These are phyloP conservation scores for Juglanconis oblonga DNA, from an alignment of 2,329 filamentous ascomycete genomes.

Conservation along the genomic window DNA sequence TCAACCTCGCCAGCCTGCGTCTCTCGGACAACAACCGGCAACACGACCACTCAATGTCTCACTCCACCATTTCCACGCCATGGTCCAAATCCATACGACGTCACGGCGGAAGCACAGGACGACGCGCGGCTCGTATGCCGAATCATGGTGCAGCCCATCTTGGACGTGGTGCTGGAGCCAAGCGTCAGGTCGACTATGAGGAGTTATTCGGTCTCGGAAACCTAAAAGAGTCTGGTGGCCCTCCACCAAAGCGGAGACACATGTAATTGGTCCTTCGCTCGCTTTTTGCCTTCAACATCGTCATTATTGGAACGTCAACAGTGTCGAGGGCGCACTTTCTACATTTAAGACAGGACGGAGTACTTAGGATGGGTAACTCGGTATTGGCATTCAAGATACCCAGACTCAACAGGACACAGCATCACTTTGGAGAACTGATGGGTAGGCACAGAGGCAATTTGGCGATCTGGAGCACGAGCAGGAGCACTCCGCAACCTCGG, in stretches of 20 bases:
- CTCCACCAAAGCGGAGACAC: conserved; percentile 3
- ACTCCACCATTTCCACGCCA: conserved; percentile 24
- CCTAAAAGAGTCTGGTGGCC: neutral
- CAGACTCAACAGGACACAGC: neutral
- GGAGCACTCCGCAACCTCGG: neutral
- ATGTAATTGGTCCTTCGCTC: neutral
- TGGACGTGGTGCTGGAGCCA: conserved; percentile 8
- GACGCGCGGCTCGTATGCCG: conserved; percentile 14
- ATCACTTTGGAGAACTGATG: neutral
- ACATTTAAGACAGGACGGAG: neutral
- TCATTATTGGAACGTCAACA: neutral
- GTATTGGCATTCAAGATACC: conserved; percentile 5
- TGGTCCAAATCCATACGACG: conserved; percentile 11
- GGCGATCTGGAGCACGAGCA: neutral
- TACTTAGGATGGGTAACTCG: neutral
- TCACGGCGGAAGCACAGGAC: neutral
- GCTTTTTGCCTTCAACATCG: neutral
- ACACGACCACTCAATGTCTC: conserved; percentile 32
- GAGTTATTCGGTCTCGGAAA: conserved; percentile 14
- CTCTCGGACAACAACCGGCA: conserved; percentile 48
- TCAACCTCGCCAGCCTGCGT: conserved; percentile 60
- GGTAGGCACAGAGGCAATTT: neutral
- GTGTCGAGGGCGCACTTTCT: no score
- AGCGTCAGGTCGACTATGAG: conserved; percentile 27
- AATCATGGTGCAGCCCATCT: conserved; percentile 13